Evolutionary conservation across 371 early-diverging fungal genomes (phyloP), one percentile per base, ranked within the genome.

Genomic region (Syncephalis fuscata): DNA sequence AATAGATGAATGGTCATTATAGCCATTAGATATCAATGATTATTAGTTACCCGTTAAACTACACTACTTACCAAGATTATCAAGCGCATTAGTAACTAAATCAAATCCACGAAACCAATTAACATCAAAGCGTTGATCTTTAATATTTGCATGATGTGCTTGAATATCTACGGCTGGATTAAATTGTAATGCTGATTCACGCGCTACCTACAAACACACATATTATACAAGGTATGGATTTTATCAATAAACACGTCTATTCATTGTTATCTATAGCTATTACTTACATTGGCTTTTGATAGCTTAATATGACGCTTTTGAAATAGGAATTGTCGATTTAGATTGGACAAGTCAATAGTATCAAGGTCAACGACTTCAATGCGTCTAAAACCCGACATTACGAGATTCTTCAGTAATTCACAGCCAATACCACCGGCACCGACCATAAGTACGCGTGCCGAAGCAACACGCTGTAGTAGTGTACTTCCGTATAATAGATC

Each of bases 391-490:
- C 96, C 96, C 19, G 80, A 68, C 65, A 92, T 58, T 23, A 88
- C 89, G 17, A 98, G 73, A 62, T 91, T 80, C 64, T 99, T 98
- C 16, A 97, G 70, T 32, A 99, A 62, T 64, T 99, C 99, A 61
- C 99, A 98, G 25, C 99, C 99, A 48, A 99, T 92, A 7, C 99
- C 99, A 50, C 99, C 99, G 9, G 90, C 86, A 26, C 92, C 92
- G 7, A 89, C 82, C 52, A 89, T 66, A 24, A 91, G 61, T 16
- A 88, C 66, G 25, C 62, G 65, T n/a, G 44, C 19, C 14, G 22
- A 22, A 5, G 44, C 17, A 19, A 44, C 24, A 14, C 22, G 19
- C 22, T 44, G 22, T 19, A 44, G 24, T 11, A 44, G 24, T 14
- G 44, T 22, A 22, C 21, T 22, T 2, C 44, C 44, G 3, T 22